Percentiles rank a stretch among this genome's conserved stretches.
These are phyloP conservation scores for Trapa incisa DNA, from an alignment of 345 rosid genomes.

Conservation along the genomic window DNA sequence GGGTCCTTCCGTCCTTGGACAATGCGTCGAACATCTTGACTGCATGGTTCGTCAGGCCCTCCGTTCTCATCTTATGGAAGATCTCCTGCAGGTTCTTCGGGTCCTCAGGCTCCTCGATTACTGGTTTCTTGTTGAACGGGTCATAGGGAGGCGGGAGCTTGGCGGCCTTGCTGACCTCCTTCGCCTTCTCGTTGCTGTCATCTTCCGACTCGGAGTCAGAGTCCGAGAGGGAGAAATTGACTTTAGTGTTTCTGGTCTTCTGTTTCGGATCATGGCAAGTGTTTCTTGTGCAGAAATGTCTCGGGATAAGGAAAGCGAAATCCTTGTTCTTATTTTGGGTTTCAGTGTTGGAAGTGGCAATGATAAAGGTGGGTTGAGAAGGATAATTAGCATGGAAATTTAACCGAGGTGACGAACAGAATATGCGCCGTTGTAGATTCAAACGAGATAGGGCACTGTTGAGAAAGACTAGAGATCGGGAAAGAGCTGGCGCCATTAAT, in stretches of 20 bases:
- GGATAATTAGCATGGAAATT: not conserved
- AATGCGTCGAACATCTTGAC: conserved; percentile 77
- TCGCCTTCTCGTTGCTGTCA: conserved; percentile 5
- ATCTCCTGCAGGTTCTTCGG: conserved; percentile 51
- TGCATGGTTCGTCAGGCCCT: conserved; percentile 42
- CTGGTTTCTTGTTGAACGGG: conserved; percentile 45
- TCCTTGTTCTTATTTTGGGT: not conserved
- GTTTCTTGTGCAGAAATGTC: not conserved
- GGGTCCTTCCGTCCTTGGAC: conserved; percentile 67
- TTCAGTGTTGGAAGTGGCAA: conserved; percentile 17
- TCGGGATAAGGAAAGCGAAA: not conserved
- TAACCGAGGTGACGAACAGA: not conserved
- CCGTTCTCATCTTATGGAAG: conserved; percentile 53
- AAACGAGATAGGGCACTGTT: not conserved
- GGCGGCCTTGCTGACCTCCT: conserved; percentile 4
- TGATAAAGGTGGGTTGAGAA: not conserved
- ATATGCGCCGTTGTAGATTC: not conserved
- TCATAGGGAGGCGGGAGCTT: conserved; percentile 59
- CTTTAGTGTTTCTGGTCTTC: conserved; percentile 33
- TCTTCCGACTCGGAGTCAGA: conserved; percentile 29
- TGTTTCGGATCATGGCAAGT: not conserved
- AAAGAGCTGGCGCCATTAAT: conserved; percentile 7
- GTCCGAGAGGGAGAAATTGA: conserved; percentile 57
- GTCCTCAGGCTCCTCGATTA: conserved; percentile 40
- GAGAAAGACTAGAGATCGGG: conserved; percentile 6